Conservation (phyloP, 179 eudicot genomes). For the Nepenthes alata region DNA sequence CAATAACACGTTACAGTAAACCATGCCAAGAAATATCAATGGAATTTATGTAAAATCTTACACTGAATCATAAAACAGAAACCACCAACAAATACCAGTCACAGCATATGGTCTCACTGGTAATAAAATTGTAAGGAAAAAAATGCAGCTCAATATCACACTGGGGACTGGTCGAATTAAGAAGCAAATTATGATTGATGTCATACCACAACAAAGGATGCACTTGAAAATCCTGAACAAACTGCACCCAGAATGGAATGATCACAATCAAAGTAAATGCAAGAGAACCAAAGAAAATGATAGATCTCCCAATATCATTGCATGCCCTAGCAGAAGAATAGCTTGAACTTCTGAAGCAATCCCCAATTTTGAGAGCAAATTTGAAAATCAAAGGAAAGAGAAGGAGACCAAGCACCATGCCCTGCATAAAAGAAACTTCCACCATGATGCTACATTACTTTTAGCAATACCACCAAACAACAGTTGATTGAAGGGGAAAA, state of each 20-base stretch:
- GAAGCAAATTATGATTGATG: neutral
- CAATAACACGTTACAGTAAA: too few species aligned
- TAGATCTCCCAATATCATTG: slow-evolving; percentile 38
- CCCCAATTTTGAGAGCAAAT: slow-evolving; percentile 24
- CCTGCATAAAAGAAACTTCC: slow-evolving; percentile 34
- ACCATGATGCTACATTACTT: slow-evolving; percentile 2
- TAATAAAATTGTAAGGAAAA: neutral
- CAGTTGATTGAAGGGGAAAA: neutral
- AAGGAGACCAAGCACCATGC: slow-evolving; percentile 75
- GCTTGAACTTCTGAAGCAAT: slow-evolving; percentile 17
- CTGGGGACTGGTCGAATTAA: neutral
- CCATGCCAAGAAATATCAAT: too few species aligned
- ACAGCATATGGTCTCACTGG: too few species aligned
- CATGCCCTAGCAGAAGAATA: slow-evolving; percentile 14
- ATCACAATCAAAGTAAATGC: slow-evolving; percentile 27
- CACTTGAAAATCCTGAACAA: slow-evolving; percentile 54
- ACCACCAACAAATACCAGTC: too few species aligned
- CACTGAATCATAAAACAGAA: too few species aligned
- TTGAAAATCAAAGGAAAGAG: slow-evolving; percentile 53
- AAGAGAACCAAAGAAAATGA: slow-evolving; percentile 51
- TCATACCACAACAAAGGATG: slow-evolving; percentile 80
- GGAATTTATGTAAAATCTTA: too few species aligned
- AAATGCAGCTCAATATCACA: neutral
- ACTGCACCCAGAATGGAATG: slow-evolving; percentile 73
- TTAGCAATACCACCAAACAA: slow-evolving; percentile 1